Evolutionary conservation across 768 basidiomycete species (phyloP).

Genomic region (Hericium erinaceus): DNA sequence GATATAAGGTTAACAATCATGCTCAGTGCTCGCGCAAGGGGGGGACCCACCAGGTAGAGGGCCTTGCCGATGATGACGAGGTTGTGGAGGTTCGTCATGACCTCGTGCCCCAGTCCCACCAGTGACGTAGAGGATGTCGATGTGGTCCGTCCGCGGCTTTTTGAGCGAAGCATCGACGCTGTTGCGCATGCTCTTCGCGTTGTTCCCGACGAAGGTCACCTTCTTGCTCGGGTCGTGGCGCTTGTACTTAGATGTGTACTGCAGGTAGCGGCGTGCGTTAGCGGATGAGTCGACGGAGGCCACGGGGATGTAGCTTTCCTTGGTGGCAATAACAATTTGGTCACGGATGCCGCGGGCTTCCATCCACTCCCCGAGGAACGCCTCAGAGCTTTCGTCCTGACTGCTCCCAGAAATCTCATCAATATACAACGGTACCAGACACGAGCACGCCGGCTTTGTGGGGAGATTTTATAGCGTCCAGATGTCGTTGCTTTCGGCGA

Average conservation of each 20-base stretch:
- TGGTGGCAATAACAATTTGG: constrained; percentile 23
- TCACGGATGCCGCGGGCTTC: constrained; percentile 23
- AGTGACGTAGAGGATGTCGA: neutral
- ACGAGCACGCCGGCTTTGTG: neutral
- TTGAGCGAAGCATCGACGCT: constrained; percentile 25
- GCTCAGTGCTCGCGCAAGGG: neutral
- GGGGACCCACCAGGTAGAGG: constrained; percentile 22
- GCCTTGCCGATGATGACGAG: constrained; percentile 32
- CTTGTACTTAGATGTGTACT: constrained; percentile 12
- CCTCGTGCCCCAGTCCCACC: constrained; percentile 34
- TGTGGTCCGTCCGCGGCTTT: constrained; percentile 30
- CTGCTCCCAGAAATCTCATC: neutral
- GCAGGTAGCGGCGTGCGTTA: neutral
- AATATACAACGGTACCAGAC: constrained; percentile 17
- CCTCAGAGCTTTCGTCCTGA: constrained; percentile 19
- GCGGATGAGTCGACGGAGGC: neutral
- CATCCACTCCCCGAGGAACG: constrained; percentile 32
- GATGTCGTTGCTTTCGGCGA: neutral
- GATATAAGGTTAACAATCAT: neutral
- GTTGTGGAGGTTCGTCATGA: constrained; percentile 33
- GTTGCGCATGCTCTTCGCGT: constrained; percentile 27
- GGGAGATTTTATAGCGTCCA: neutral
- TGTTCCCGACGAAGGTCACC: constrained; percentile 28
- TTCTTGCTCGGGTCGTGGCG: constrained; percentile 1
- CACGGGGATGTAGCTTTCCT: neutral